Evolutionary conservation across 1,284 basidiomycete species (phyloP), one percentile per base, ranked within the genome.

Genomic region (Amylostereum chailletii): DNA sequence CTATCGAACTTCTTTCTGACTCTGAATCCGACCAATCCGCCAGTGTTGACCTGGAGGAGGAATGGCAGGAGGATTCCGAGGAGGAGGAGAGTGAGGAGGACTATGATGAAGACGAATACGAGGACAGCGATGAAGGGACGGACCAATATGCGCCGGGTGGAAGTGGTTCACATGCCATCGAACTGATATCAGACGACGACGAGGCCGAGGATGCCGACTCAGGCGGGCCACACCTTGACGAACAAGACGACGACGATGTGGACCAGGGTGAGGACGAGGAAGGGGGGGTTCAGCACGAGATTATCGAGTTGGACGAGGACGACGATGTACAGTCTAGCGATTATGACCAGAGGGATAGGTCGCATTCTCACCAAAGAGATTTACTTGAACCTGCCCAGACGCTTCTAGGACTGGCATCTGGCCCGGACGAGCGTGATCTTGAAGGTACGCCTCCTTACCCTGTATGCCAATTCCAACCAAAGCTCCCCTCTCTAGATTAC

Each of bases 1-100:
- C 76, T 7, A 79, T 79, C 49, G 71, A 76, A 52, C 67, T 79
- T 32, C 57, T 56, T 33, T 62, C 62, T 10, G 69, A 67, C 40
- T 58, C 58, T 27, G 62, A 59, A 34, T 48, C 40, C 19, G 46
- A 48, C 9, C 29, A 30, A 4, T 46, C 47, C 5, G 51, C 47
- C 8, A 46, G 46, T n/a, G 32, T 56, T 53, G 45, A 47, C 44
- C 29, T 51, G 48, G 49, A 58, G 52, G 51, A 52, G 53, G n/a
- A 53, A 41, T 29, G 40, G 49, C n/a, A 56, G 42, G 54, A 57
- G 47, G 53, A 54, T 42, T 49, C 55, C 33, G 45, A 60, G 31
- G 52, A 54, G 4, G 37, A 42, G 9, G 40, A 47, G 10, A 37
- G 38, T 19, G 49, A 33, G n/a, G 48, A 36, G n/a, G 40, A 38